Conservation (phyloP, 495 filamentous ascomycete genomes). For the Neohortaea acidophila region DNA sequence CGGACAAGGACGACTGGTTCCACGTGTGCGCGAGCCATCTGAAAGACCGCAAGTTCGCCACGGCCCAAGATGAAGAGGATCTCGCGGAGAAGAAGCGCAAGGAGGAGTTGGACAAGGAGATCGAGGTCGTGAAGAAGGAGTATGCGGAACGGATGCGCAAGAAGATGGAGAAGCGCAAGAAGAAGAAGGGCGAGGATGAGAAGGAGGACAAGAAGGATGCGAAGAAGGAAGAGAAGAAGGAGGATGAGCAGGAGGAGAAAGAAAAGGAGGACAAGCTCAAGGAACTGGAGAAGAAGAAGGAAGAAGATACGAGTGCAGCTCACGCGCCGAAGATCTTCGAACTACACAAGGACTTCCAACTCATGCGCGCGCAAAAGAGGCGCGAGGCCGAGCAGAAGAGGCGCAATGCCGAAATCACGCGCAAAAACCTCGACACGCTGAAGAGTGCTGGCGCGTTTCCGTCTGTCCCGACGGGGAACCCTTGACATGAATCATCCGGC, state of each 20-base stretch:
- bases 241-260: constrained; percentile 24
- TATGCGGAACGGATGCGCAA: constrained; percentile 67
- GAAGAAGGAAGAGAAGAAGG: constrained; percentile 18
- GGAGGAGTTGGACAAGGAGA: constrained; percentile 29
- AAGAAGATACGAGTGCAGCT: constrained; percentile 19
- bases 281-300: constrained; percentile 22
- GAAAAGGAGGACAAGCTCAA: constrained; percentile 32
- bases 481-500: no score
- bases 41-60: constrained; percentile 69
- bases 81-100: constrained; percentile 41
- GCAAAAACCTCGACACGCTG: constrained; percentile 65
- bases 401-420: constrained; percentile 67
- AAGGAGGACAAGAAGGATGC: constrained; percentile 23
- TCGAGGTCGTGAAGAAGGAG: constrained; percentile 61
- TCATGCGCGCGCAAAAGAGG: constrained; percentile 65
- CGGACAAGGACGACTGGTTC: constrained; percentile 94
- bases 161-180: constrained; percentile 44
- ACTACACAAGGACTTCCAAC: constrained; percentile 75
- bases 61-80: constrained; percentile 59
- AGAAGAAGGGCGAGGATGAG: constrained; percentile 27
- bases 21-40: constrained; percentile 77
- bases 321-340: constrained; percentile 59
- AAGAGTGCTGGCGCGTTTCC: constrained; percentile 68
- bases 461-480: constrained; percentile 57
- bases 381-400: no score